Evolutionary conservation across 1,139 yeast genomes (phyloP), one percentile per base, ranked within the genome.

Genomic region (Magnusiomyces starmeri): DNA sequence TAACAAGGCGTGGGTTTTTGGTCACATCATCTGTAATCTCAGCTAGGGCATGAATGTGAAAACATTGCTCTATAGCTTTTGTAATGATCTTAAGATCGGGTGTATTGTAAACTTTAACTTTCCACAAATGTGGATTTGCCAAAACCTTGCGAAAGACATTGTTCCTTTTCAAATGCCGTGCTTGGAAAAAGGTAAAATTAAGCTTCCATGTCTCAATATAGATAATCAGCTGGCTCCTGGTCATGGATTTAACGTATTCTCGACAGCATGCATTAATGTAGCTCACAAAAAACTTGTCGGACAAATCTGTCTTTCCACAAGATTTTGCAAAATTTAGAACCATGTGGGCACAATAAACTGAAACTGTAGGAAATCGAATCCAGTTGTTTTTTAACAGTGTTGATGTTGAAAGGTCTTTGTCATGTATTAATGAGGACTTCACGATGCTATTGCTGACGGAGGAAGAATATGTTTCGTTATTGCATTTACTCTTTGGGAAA

Each of bases 261-360:
- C 32, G 29, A 34, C 46, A 29, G 10, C 39, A 43, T 4, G 39
- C 26, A 25, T 43, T 43, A 16, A 43, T 43, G 39, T 26, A 43
- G 9, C 16, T 16, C 7, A 43, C 37, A 43, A 18, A 43, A 29
- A 43, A 43, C 20, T 29, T 27, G 26, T 43, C 39, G 10, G 16
- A 18, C n/a, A 42, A 6, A 18, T 12, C n/a, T 10, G 35, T 14
- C 26, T 26, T 42, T 12, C 27, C 35, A 42, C 16, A 42, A 26
- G 7, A 7, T 3, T 42, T 25, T 3, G 20, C 45, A 25, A 9
- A 3, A 4, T 25, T 42, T 27, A 7, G 22, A n/a, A 40, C 22
- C 14, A 14, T 21, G 14, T 40, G 22, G 14, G 43, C 25, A 25
- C 7, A 20, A 40, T 40, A 39, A 10, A 39, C 37, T 12, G 37